Percentiles rank a stretch among this genome's conserved stretches.
Conservation (phyloP, 371 early-diverging fungal species). For the Mortierella sp. region DNA sequence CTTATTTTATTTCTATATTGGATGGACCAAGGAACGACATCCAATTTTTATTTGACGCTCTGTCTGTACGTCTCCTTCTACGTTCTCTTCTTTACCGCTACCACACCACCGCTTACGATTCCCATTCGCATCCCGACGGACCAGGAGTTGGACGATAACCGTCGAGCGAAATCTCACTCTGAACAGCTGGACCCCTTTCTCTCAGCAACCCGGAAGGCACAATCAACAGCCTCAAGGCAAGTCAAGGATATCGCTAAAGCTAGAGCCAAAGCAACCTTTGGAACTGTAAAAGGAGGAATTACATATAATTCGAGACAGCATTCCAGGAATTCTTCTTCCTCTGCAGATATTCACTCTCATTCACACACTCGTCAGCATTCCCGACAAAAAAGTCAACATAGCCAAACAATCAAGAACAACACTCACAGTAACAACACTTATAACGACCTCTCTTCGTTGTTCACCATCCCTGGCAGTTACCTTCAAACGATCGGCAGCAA, state of each 20-base stretch:
- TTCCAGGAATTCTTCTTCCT: constrained; percentile 28
- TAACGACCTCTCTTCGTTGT: background rate
- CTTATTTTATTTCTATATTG: constrained; percentile 13
- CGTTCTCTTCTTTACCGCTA: constrained; percentile 51
- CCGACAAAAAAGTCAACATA: constrained; percentile 19
- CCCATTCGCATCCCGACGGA: constrained; percentile 30
- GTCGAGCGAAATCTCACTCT: constrained; percentile 40
- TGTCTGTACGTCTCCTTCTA: constrained; percentile 58
- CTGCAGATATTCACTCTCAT: constrained; percentile 1
- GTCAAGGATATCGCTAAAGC: constrained; percentile 42
- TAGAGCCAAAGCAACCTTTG: constrained; percentile 39
- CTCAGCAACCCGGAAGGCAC: constrained; percentile 42
- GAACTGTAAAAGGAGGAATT: constrained; percentile 26
- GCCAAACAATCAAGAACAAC: background rate
- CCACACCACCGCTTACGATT: constrained; percentile 4
- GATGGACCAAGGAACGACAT: constrained; percentile 52
- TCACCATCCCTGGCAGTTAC: constrained; percentile 14
- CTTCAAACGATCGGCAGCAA: background rate
- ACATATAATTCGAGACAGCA: constrained; percentile 15
- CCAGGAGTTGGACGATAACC: constrained; percentile 33
- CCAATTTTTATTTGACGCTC: constrained; percentile 54
- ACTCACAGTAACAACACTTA: background rate
- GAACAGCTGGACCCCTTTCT: constrained; percentile 55
- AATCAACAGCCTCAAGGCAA: constrained; percentile 32
- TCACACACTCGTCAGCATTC: constrained; percentile 32